Conservation (phyloP, 1,284 basidiomycete species). For the Ganoderma boninense region DNA sequence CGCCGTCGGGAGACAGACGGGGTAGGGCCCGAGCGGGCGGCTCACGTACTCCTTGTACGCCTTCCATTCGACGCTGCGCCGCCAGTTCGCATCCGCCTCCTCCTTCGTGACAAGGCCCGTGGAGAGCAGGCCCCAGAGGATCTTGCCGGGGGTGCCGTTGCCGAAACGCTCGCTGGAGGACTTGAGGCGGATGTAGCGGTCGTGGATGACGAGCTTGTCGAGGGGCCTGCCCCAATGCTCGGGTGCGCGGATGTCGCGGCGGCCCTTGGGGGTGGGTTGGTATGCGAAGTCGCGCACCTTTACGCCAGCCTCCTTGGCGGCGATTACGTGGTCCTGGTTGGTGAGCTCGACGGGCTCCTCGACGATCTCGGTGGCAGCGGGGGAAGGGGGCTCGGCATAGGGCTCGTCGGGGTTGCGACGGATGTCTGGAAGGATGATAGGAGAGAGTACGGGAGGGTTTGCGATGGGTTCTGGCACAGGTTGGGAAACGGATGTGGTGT, state of each 20-base stretch:
- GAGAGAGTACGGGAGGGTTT: conserved; percentile 1
- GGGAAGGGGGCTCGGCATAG: conserved; percentile 39
- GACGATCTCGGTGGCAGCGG: conserved; percentile 50
- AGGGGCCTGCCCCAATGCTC: conserved; percentile 36
- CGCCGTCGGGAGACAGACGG: conserved; percentile 27
- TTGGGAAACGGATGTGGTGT: conserved; percentile 4
- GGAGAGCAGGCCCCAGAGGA: conserved; percentile 55
- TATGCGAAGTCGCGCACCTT: conserved; percentile 62
- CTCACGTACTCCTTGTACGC: conserved; percentile 49
- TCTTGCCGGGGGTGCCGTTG: conserved; percentile 52
- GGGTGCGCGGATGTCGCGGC: conserved; percentile 26
- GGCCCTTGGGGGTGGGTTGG: conserved; percentile 26
- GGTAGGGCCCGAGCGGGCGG: conserved; percentile 36
- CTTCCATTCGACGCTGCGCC: conserved; percentile 49
- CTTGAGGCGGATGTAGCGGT: conserved; percentile 36
- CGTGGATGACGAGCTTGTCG: conserved; percentile 34
- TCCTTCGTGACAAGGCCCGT: conserved; percentile 55
- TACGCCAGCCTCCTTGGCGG: conserved; percentile 48
- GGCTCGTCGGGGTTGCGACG: conserved; percentile 11
- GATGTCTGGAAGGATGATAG: conserved; percentile 25
- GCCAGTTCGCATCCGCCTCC: conserved; percentile 50
- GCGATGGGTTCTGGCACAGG: neutral
- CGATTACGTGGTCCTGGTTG: conserved; percentile 41
- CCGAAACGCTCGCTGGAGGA: conserved; percentile 35
- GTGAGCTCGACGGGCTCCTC: conserved; percentile 25